phyloP scores from a whole-genome alignment of 2,329 filamentous ascomycete species.

The Alternaria burnsii region DNA sequence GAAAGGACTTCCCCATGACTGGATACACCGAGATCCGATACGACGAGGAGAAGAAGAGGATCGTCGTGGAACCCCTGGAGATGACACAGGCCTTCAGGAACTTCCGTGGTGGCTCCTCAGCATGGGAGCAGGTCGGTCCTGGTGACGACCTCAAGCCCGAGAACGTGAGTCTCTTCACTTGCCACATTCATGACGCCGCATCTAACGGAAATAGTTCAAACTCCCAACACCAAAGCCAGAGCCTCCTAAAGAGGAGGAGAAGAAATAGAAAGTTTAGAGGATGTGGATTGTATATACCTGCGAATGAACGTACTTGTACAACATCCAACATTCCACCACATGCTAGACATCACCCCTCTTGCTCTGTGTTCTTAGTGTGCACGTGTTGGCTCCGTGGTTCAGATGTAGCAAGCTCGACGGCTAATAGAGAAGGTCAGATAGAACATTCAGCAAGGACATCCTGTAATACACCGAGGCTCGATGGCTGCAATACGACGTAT shows the following conservation, averaged over 20 bases:
- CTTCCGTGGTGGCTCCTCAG: slow-evolving; percentile 81
- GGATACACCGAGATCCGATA: slow-evolving; percentile 98
- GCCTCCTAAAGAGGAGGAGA: slow-evolving; percentile 82
- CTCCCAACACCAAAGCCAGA: slow-evolving; percentile 95
- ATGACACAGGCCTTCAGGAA: slow-evolving; percentile 98
- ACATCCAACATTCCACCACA: slow-evolving; percentile 6
- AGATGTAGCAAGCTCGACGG: not conserved
- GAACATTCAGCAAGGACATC: not conserved
- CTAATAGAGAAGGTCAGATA: not conserved
- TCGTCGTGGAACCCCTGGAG: slow-evolving; percentile 96
- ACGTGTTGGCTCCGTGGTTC: not conserved
- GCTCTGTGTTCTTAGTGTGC: not conserved
- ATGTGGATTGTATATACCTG: slow-evolving; percentile 52
- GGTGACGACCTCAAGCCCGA: slow-evolving; percentile 84
- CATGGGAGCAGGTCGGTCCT: slow-evolving; percentile 73
- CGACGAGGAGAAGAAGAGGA: slow-evolving; percentile 99
- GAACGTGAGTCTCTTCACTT: slow-evolving; percentile 48
- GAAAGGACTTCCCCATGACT: slow-evolving; percentile 97
- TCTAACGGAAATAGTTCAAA: slow-evolving; percentile 72
- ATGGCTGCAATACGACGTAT: not conserved
- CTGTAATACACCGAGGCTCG: not conserved
- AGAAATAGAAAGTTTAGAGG: slow-evolving; percentile 72
- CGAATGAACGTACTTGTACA: slow-evolving; percentile 37
- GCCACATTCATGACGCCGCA: not conserved
- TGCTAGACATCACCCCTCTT: not conserved